phyloP scores from a whole-genome alignment of 208 protist species.

The Trichomonas gallinae region DNA sequence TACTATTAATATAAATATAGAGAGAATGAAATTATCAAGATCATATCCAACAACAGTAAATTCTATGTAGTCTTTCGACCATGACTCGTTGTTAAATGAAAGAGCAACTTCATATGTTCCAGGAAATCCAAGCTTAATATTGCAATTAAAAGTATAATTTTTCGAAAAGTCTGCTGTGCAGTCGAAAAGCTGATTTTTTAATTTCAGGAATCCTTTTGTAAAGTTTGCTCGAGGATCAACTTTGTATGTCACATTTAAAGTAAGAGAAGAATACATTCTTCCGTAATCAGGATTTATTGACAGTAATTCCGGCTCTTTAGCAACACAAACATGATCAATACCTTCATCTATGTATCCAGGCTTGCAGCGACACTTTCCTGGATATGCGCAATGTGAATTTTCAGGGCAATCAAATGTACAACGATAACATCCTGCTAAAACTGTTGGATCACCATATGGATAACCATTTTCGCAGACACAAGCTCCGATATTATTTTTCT shows the following conservation, averaged over 20 bases:
- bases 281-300: not conserved
- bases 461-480: not conserved
- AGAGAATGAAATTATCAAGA: not conserved
- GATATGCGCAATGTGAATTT: not conserved
- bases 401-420: not conserved
- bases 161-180: not conserved
- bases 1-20: not conserved
- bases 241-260: not conserved
- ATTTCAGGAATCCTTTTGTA: not conserved
- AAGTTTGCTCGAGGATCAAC: not conserved
- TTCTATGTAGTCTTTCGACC: not conserved
- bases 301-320: not conserved
- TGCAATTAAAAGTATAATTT: not conserved
- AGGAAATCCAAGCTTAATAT: not conserved
- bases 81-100: not conserved
- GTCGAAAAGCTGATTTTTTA: not conserved
- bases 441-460: not conserved
- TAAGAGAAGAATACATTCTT: not conserved
- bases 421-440: not conserved
- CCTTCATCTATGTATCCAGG: not conserved
- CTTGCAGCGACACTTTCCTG: not conserved
- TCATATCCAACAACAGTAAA: not conserved
- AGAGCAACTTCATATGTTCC: not conserved
- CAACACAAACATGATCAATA: not conserved
- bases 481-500: not conserved